Conservation (phyloP, 805 yeast species). For the Metschnikowia continentalis region DNA sequence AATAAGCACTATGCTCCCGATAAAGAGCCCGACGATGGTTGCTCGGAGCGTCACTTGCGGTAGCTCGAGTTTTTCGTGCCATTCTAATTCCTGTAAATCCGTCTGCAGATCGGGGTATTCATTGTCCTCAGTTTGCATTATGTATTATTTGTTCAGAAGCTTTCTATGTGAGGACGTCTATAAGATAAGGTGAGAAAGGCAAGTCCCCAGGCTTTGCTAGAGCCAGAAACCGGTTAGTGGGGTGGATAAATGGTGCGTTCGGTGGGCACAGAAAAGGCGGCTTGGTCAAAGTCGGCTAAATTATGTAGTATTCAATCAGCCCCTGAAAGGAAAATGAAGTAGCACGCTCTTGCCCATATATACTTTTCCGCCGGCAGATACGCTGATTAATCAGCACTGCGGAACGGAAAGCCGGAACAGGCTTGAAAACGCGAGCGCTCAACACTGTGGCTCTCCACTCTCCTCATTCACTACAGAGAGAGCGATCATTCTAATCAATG, state of each 20-base stretch:
- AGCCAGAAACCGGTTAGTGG: not conserved
- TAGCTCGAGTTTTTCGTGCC: conserved; percentile 44
- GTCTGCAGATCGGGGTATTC: not conserved
- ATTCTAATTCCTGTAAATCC: conserved; percentile 4
- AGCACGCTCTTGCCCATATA: not conserved
- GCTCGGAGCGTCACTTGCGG: conserved; percentile 74
- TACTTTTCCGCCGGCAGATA: not conserved
- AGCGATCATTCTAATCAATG: too few relatives aligned
- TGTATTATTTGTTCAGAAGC: not conserved
- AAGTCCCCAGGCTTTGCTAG: not conserved
- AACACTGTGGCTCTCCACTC: not conserved
- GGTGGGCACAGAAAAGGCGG: not conserved
- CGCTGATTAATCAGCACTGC: conserved; percentile 4
- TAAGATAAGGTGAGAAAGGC: not conserved
- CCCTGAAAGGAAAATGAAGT: not conserved
- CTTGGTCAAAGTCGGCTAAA: too few relatives aligned
- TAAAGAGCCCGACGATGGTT: conserved; percentile 66
- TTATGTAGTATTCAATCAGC: too few relatives aligned
- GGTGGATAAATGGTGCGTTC: not conserved
- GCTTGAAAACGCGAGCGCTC: conserved; percentile 1
- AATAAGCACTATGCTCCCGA: conserved; percentile 83
- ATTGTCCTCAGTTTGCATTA: not conserved
- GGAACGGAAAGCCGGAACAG: not conserved
- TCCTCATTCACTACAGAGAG: too few relatives aligned
- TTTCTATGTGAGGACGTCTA: not conserved